phyloP scores from a whole-genome alignment of 805 yeast genomes.

The Cyberlindnera euphorbiae region DNA sequence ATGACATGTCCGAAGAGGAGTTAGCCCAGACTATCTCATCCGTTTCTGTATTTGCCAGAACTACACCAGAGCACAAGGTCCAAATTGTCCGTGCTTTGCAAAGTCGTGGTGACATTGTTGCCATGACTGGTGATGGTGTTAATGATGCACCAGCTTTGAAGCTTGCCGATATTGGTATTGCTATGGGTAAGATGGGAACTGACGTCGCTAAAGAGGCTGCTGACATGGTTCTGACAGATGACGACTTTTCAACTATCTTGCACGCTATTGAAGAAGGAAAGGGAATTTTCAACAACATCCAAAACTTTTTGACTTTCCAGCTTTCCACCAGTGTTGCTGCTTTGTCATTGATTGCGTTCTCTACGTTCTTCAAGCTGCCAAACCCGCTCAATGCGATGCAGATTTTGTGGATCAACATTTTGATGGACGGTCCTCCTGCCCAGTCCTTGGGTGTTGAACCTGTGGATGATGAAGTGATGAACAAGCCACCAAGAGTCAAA shows the following conservation, averaged over 20 bases:
- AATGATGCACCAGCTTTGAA: conserved; percentile 98
- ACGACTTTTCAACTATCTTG: conserved; percentile 90
- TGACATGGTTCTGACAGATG: conserved; percentile 96
- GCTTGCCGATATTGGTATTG: conserved; percentile 92
- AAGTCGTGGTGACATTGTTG: conserved; percentile 89
- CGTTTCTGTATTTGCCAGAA: conserved; percentile 89
- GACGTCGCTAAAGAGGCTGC: conserved; percentile 99
- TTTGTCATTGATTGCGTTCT: conserved; percentile 76
- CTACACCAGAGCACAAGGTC: conserved; percentile 92
- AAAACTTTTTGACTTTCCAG: conserved; percentile 91
- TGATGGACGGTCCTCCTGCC: conserved; percentile 99
- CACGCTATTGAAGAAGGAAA: conserved; percentile 96
- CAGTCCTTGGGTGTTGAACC: conserved; percentile 97
- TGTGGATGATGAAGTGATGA: conserved; percentile 93
- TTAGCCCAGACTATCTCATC: conserved; percentile 71
- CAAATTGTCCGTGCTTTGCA: conserved; percentile 87
- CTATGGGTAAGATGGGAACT: conserved; percentile 92
- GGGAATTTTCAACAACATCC: conserved; percentile 93
- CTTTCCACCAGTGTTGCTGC: conserved; percentile 96
- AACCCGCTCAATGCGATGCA: conserved; percentile 98
- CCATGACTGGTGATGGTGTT: conserved; percentile 99
- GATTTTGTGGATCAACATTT: conserved; percentile 92
- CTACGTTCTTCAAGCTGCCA: conserved; percentile 83
- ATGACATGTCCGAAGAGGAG: conserved; percentile 64
- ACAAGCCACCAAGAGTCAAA: conserved; percentile 90